Evolutionary conservation across 805 yeast genomes (phyloP), one percentile per base, ranked within the genome.

Genomic region (Priceomyces medius): DNA sequence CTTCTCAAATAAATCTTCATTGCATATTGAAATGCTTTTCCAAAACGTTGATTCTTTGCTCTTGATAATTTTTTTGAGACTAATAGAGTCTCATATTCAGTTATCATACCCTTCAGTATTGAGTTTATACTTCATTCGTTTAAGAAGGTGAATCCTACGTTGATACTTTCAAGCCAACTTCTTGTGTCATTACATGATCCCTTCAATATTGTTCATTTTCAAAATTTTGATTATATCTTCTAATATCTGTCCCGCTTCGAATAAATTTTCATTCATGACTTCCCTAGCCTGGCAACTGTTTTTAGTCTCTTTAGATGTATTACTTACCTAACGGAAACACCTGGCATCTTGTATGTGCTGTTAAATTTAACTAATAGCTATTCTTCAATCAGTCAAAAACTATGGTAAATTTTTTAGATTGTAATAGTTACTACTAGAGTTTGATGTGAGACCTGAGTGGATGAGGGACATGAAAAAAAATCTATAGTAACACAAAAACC

Each of bases 281-380:
- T 26, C 29, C 29, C 29, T 4, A 26, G 14, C 14, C 12, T 14
- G 5, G 5, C 4, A 26, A n/a, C 29, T 26, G 9, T 14, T n/a
- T n/a, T n/a, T n/a, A n/a, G 10, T 26, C 14, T n/a, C 14, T n/a
- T 8, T 12, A 10, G 29, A 26, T 26, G 14, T 12, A 33, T 20
- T 49, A 85, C 95, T 69, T 86, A 87, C 96, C 91, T 88, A 75
- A 88, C 96, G 80, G 96, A 83, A 83, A 84, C 90, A 87, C 96
- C 96, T 82, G 95, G 85, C 96, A 88, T 88, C 66, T 77, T 80
- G 74, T 63, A 64, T 66, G 56, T 59, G 46, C 44, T 43, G 31
- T 38, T 44, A 35, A 38, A 38, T 42, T 20, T 34, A 29, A 40
- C 38, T 21, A 13, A 21, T 13, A 31, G 34, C 34, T 31, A 31